Percentiles rank a stretch among this genome's conserved stretches.
Conservation (phyloP, 257 asterid species). For the Knoxia roxburghii region DNA sequence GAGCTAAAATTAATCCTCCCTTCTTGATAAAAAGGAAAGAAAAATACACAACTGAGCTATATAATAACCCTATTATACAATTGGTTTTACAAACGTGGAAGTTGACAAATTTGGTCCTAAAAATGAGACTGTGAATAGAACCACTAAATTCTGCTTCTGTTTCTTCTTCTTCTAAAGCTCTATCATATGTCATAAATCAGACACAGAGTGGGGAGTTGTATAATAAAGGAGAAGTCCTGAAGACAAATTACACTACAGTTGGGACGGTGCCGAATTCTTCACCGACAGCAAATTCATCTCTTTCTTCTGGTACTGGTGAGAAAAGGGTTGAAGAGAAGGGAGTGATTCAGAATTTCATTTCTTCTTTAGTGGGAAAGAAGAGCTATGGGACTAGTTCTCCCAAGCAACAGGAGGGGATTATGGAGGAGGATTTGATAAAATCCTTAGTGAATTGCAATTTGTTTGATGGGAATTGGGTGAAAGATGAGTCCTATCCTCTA, state of each 20-base stretch:
- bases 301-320: slow-evolving; percentile 25
- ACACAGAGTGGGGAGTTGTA: slow-evolving; percentile 19
- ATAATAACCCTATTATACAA: too few species aligned
- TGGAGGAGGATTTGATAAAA: slow-evolving; percentile 51
- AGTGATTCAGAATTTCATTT: slow-evolving; percentile 32
- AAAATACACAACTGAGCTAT: too few species aligned
- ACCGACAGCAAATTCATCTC: slow-evolving; percentile 22
- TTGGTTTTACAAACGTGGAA: too few species aligned
- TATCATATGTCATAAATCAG: too few species aligned
- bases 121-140: too few species aligned
- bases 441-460: slow-evolving; percentile 58
- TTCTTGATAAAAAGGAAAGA: too few species aligned
- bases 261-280: slow-evolving; percentile 20
- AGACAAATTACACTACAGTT: slow-evolving; percentile 23
- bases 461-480: slow-evolving; percentile 90
- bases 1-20: too few species aligned
- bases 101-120: too few species aligned
- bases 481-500: slow-evolving; percentile 71
- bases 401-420: slow-evolving; percentile 21
- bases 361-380: slow-evolving; percentile 38
- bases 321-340: too few species aligned
- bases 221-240: slow-evolving; percentile 29
- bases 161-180: too few species aligned
- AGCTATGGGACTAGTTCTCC: slow-evolving; percentile 22
- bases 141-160: too few species aligned